Conservation (phyloP, 768 basidiomycete species). For the Lyophyllum semitale region DNA sequence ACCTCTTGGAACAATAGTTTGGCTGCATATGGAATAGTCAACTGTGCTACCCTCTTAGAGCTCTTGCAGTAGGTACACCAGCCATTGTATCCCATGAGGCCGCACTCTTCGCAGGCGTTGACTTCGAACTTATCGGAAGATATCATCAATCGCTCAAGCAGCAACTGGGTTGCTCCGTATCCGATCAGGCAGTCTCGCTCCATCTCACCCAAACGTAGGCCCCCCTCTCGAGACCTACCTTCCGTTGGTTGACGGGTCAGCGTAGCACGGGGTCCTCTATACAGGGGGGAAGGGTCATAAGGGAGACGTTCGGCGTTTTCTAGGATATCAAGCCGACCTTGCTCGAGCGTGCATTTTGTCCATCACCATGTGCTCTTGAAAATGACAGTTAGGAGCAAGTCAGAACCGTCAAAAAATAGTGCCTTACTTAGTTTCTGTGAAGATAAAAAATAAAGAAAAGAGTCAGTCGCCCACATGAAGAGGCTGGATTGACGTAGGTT, state of each 20-base stretch:
- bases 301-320: background rate
- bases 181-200: conserved; percentile 98
- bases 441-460: conserved; percentile 19
- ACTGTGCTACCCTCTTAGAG: conserved; percentile 92
- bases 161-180: conserved; percentile 95
- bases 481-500: conserved; percentile 16
- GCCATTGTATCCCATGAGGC: conserved; percentile 90
- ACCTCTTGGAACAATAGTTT: conserved; percentile 93
- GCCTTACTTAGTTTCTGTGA: conserved; percentile 88
- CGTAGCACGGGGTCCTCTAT: conserved; percentile 91
- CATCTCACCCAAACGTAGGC: conserved; percentile 97
- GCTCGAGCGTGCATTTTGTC: conserved; percentile 99
- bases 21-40: conserved; percentile 96
- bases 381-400: conserved; percentile 16
- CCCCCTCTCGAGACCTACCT: conserved; percentile 96
- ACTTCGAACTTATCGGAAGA: conserved; percentile 98
- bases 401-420: background rate
- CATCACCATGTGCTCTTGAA: conserved; percentile 95
- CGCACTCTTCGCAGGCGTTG: conserved; percentile 93
- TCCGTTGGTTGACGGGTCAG: conserved; percentile 98
- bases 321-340: conserved; percentile 50
- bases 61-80: conserved; percentile 99
- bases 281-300: conserved; percentile 8
- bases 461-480: conserved; percentile 8
- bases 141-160: conserved; percentile 98